Evolutionary conservation across 169 alveolate species (phyloP).

Genomic region (Cryptosporidium meleagridis): DNA sequence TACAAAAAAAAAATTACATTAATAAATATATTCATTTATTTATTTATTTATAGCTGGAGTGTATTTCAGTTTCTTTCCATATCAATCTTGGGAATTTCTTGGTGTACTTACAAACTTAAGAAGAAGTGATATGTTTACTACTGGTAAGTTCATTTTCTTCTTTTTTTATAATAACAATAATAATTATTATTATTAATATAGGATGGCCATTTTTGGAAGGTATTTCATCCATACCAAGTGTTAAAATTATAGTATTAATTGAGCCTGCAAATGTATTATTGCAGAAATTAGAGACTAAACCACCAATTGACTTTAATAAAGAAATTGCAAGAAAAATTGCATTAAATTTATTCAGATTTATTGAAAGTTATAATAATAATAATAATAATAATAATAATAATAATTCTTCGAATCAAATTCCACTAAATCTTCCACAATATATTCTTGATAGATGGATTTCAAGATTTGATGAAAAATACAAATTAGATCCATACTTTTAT

Average conservation of each 20-base stretch:
- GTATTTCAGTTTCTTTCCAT: conserved; percentile 61
- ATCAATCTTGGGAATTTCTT: conserved; percentile 65
- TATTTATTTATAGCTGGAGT: conserved; percentile 17
- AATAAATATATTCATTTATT: not conserved
- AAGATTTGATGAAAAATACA: conserved; percentile 86
- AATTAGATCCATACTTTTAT: conserved; percentile 88
- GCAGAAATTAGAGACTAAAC: conserved; percentile 55
- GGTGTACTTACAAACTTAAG: conserved; percentile 68
- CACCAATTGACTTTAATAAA: conserved; percentile 55
- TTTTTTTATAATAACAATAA: too few species aligned
- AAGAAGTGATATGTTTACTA: conserved; percentile 67
- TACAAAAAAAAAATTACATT: not conserved
- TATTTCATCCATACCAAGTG: conserved; percentile 20
- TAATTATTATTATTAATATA: not conserved
- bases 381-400: conserved; percentile 74
- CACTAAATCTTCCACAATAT: conserved; percentile 85
- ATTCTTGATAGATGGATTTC: conserved; percentile 87
- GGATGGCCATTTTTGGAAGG: conserved; percentile 74
- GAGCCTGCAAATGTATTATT: conserved; percentile 31
- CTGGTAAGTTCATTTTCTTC: conserved; percentile 44
- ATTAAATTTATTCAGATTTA: conserved; percentile 83
- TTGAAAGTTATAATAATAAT: conserved; percentile 83
- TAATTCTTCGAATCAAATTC: not conserved
- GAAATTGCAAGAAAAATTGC: conserved; percentile 87
- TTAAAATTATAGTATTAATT: conserved; percentile 15